Conservation (phyloP, 2,329 filamentous ascomycete genomes). For the Pezicula radicicola region DNA sequence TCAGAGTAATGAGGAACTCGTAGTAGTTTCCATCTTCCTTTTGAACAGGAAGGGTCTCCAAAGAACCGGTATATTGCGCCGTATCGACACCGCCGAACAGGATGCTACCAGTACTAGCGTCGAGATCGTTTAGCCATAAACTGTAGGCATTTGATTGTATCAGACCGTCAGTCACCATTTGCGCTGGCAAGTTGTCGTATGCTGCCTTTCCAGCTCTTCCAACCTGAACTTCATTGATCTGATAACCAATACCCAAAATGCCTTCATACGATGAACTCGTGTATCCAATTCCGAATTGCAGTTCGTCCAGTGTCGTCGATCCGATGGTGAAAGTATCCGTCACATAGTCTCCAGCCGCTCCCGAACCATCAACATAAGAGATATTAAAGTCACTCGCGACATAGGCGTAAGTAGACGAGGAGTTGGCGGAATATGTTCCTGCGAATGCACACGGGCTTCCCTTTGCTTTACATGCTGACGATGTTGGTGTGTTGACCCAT, state of each 20-base stretch:
- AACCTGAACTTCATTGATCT: slow-evolving; percentile 73
- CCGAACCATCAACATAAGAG: slow-evolving; percentile 78
- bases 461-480: slow-evolving; percentile 51
- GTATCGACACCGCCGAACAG: slow-evolving; percentile 75
- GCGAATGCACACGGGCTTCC: slow-evolving; percentile 52
- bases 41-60: slow-evolving; percentile 68
- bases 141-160: slow-evolving; percentile 70
- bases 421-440: slow-evolving; percentile 67
- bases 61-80: slow-evolving; percentile 57
- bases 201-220: slow-evolving; percentile 47
- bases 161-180: slow-evolving; percentile 55
- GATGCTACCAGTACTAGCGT: slow-evolving; percentile 62
- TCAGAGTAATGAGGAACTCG: slow-evolving; percentile 70
- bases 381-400: slow-evolving; percentile 81
- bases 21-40: slow-evolving; percentile 45
- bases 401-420: slow-evolving; percentile 73
- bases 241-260: slow-evolving; percentile 83
- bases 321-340: slow-evolving; percentile 68
- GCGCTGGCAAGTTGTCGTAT: slow-evolving; percentile 69
- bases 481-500: slow-evolving; percentile 66
- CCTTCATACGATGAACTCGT: slow-evolving; percentile 59
- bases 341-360: slow-evolving; percentile 75
- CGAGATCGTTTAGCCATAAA: slow-evolving; percentile 72
- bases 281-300: slow-evolving; percentile 77
- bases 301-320: slow-evolving; percentile 44